Conservation (phyloP, 1,139 yeast genomes). For the Saccharomycopsis crataegensis region DNA sequence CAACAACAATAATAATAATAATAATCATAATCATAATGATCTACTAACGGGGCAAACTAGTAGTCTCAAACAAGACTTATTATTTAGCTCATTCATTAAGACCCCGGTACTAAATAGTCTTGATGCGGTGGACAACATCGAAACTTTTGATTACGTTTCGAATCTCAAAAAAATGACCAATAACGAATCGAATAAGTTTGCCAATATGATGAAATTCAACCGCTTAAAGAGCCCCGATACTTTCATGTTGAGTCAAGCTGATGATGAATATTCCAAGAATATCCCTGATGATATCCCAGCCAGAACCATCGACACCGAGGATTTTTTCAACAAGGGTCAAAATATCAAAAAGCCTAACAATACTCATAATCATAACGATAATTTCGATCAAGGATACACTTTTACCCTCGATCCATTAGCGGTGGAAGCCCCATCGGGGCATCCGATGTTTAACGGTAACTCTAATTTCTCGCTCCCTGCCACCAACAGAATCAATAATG, state of each 20-base stretch:
- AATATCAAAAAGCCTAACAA: neutral
- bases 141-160: conserved; percentile 3
- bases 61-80: conserved; percentile 12
- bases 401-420: conserved; percentile 19
- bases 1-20: neutral
- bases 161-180: conserved; percentile 4
- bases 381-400: conserved; percentile 7
- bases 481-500: neutral
- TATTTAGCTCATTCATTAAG: conserved; percentile 16
- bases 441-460: neutral
- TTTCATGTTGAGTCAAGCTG: neutral
- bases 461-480: neutral
- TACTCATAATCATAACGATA: neutral
- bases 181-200: neutral
- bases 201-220: neutral
- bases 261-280: too few relatives aligned
- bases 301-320: too few relatives aligned
- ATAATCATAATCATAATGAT: neutral
- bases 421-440: conserved; percentile 16
- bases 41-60: neutral
- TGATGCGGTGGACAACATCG: conserved; percentile 7
- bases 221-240: neutral
- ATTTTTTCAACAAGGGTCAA: too few relatives aligned
- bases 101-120: conserved; percentile 18
- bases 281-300: too few relatives aligned